Percentiles rank a stretch among this genome's conserved stretches.
These are phyloP conservation scores for Laburnicola sp. DNA, from an alignment of 2,329 filamentous ascomycete genomes.

Conservation along the genomic window DNA sequence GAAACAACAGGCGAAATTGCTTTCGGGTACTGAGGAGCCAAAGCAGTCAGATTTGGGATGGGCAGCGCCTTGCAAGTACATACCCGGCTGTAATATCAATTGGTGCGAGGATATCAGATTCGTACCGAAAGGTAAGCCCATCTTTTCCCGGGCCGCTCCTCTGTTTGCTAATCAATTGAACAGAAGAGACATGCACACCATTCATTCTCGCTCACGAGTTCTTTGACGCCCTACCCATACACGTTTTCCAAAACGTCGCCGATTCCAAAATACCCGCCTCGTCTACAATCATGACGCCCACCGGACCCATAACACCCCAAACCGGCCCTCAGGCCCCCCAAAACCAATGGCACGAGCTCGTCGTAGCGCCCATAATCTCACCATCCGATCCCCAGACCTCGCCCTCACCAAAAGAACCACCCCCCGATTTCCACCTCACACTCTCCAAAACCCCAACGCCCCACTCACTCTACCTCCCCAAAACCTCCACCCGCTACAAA, in stretches of 20 bases:
- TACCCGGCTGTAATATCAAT: slow-evolving; percentile 68
- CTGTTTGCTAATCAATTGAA: slow-evolving; percentile 19
- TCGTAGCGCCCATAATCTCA: slow-evolving; percentile 44
- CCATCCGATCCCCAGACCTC: slow-evolving; percentile 26
- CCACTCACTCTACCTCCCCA: slow-evolving; percentile 82
- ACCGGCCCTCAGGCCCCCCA: slow-evolving; percentile 40
- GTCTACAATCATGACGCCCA: slow-evolving; percentile 53
- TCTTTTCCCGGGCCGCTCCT: slow-evolving; percentile 5
- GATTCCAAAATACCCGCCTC: slow-evolving; percentile 43
- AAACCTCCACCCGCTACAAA: slow-evolving; percentile 77
- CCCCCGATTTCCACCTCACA: slow-evolving; percentile 85
- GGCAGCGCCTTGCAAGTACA: slow-evolving; percentile 75
- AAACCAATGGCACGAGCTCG: slow-evolving; percentile 50
- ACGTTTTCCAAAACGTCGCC: slow-evolving; percentile 81
- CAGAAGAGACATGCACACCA: slow-evolving; percentile 71
- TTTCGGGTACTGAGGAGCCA: slow-evolving; percentile 74
- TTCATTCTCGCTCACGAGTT: slow-evolving; percentile 98
- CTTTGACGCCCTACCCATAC: slow-evolving; percentile 96
- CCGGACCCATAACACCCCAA: slow-evolving; percentile 51
- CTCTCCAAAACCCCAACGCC: slow-evolving; percentile 75
- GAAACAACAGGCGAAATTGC: slow-evolving; percentile 74
- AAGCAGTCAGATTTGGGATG: slow-evolving; percentile 73
- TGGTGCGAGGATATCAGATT: slow-evolving; percentile 90
- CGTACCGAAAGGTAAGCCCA: slow-evolving; percentile 68
- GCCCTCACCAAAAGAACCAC: slow-evolving; percentile 22